Conservation (phyloP, 257 asterid species). For the Plantago ovata region DNA sequence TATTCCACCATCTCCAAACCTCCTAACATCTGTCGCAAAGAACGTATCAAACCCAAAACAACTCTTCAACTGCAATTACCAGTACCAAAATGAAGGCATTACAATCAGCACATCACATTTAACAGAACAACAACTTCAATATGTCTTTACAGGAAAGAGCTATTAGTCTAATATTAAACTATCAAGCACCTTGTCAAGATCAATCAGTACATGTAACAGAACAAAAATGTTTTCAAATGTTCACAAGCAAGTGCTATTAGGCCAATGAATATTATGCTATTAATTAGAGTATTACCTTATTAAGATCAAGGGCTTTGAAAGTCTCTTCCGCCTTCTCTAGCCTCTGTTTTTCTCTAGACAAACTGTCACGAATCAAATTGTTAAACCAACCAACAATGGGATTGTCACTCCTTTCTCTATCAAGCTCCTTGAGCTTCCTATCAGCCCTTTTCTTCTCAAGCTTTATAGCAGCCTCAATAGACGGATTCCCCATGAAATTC, state of each 20-base stretch:
- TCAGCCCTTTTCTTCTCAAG: conserved; percentile 93
- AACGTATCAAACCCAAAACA: conserved; percentile 88
- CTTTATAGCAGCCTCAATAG: conserved; percentile 95
- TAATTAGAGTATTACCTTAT: conserved; percentile 51
- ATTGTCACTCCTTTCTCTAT: conserved; percentile 58
- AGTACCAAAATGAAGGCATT: conserved; percentile 13
- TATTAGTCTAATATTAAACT: too few species aligned
- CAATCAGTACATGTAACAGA: not conserved
- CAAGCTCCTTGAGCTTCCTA: conserved; percentile 72
- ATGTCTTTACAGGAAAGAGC: too few species aligned
- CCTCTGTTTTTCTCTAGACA: conserved; percentile 71
- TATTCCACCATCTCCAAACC: conserved; percentile 94
- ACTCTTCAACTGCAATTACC: conserved; percentile 59
- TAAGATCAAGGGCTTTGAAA: conserved; percentile 89
- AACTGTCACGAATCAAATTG: conserved; percentile 51
- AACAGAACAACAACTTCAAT: too few species aligned
- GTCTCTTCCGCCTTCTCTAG: conserved; percentile 76
- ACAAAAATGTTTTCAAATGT: not conserved
- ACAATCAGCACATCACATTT: too few species aligned
- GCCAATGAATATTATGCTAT: too few species aligned
- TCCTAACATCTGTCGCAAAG: conserved; percentile 82
- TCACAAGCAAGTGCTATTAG: not conserved
- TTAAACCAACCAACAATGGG: conserved; percentile 55
- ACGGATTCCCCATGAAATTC: conserved; percentile 93
- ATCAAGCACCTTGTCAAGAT: not conserved